A percentile compares a stretch with the other conserved stretches of the same genome.
Evolutionary conservation across 1,284 basidiomycete genomes (phyloP).

Genomic region (Rhodotorula sp.): DNA sequence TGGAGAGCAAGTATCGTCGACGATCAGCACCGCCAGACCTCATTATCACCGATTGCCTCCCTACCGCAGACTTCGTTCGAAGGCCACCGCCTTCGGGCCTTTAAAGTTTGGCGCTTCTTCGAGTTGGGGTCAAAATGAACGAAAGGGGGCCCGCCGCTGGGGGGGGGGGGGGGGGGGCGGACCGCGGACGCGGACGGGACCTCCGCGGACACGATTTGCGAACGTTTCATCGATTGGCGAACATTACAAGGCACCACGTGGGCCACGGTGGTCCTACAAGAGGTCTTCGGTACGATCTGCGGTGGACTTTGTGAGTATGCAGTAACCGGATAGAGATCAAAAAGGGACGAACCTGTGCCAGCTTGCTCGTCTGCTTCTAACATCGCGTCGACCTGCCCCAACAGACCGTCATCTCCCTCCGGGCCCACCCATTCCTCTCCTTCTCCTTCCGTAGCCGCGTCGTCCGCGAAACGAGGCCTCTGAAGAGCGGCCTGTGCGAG

Average conservation of each 20-base stretch:
- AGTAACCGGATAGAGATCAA: background rate
- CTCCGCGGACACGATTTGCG: too few relatives aligned
- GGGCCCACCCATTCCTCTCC: slow-evolving; percentile 50
- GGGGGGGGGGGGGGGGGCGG: too few relatives aligned
- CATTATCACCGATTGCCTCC: too few relatives aligned
- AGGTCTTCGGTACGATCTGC: background rate
- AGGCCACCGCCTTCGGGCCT: too few relatives aligned
- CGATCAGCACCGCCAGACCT: too few relatives aligned
- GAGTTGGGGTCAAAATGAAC: too few relatives aligned
- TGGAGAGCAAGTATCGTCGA: too few relatives aligned
- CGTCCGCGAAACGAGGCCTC: slow-evolving; percentile 86
- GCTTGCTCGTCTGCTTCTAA: slow-evolving; percentile 34
- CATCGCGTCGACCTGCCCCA: slow-evolving; percentile 70
- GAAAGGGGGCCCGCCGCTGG: too few relatives aligned
- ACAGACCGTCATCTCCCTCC: slow-evolving; percentile 65
- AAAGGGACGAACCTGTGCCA: slow-evolving; percentile 3
- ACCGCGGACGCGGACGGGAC: too few relatives aligned
- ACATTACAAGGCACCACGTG: background rate
- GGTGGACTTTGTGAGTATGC: background rate
- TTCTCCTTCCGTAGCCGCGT: slow-evolving; percentile 74
- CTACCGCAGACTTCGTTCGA: too few relatives aligned
- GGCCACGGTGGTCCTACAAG: too few relatives aligned
- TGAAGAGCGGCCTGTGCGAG: slow-evolving; percentile 82
- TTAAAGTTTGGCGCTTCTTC: too few relatives aligned
- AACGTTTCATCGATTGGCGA: background rate